Evolutionary conservation across 139 green algal species (phyloP).

Genomic region (Desmodesmus armatus): DNA sequence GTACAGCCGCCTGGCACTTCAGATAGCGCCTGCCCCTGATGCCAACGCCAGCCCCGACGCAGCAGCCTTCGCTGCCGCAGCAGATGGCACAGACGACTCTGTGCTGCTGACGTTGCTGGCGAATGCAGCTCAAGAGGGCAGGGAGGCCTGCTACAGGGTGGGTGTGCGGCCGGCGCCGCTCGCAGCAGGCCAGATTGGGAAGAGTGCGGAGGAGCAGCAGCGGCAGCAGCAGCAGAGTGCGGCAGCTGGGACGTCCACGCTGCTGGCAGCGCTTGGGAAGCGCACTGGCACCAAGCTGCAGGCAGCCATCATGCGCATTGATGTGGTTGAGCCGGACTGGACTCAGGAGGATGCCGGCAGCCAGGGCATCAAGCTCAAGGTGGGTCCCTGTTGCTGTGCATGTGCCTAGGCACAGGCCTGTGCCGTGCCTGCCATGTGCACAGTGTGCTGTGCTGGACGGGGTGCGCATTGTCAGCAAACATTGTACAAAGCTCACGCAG

Average conservation of each 20-base stretch:
- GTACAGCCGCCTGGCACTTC: not conserved
- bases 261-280: not conserved
- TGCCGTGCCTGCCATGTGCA: too few species aligned
- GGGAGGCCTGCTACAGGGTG: slow-evolving; percentile 3
- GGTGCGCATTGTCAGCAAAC: too few species aligned
- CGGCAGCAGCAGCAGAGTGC: not conserved
- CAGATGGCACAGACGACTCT: not conserved
- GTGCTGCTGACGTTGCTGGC: slow-evolving; percentile 19
- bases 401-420: too few species aligned
- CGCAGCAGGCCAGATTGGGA: slow-evolving; percentile 4
- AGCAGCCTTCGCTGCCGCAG: not conserved
- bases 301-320: not conserved
- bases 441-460: too few species aligned
- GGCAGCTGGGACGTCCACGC: not conserved
- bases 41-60: not conserved
- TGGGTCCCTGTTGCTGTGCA: too few species aligned
- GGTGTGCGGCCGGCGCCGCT: not conserved
- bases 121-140: slow-evolving; percentile 10
- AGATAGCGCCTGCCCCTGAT: not conserved
- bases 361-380: too few species aligned
- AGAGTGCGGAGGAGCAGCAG: not conserved
- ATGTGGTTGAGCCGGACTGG: not conserved
- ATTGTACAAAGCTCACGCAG: too few species aligned
- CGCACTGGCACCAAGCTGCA: not conserved
- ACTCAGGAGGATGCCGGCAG: not conserved